Conservation (phyloP, 108 stramenopile species). For the Cyclotella cryptica region DNA sequence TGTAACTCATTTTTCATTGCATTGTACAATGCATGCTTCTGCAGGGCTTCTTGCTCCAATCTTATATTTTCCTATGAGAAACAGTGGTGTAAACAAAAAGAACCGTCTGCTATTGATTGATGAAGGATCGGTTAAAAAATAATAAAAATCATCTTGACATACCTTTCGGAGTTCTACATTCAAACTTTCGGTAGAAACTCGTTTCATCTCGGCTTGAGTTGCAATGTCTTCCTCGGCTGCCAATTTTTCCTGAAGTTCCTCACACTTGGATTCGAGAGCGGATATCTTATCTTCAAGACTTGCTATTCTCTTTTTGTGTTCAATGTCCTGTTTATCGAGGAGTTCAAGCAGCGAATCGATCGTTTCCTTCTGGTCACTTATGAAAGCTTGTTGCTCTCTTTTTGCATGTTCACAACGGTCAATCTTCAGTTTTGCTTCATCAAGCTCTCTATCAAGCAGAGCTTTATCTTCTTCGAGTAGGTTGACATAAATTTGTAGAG, state of each 20-base stretch:
- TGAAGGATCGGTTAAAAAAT: too few species aligned
- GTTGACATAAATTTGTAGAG: slow-evolving; percentile 31
- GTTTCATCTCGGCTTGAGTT: slow-evolving; percentile 3
- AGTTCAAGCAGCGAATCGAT: slow-evolving; percentile 39
- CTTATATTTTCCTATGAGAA: slow-evolving; percentile 13
- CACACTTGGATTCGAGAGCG: background rate
- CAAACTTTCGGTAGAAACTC: background rate
- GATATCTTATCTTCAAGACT: slow-evolving; percentile 9
- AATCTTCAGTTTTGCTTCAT: slow-evolving; percentile 16
- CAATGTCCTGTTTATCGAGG: slow-evolving; percentile 23
- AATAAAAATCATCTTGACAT: background rate
- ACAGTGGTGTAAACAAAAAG: background rate
- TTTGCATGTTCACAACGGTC: slow-evolving; percentile 9
- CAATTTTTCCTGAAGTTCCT: background rate
- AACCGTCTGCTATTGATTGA: too few species aligned
- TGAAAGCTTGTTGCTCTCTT: background rate
- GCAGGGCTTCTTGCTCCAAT: slow-evolving; percentile 10
- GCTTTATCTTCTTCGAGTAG: slow-evolving; percentile 42
- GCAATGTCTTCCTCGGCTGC: background rate
- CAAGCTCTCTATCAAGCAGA: slow-evolving; percentile 32
- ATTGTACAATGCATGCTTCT: background rate
- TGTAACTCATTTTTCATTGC: slow-evolving; percentile 32
- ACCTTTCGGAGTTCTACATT: slow-evolving; percentile 12
- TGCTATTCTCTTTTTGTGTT: slow-evolving; percentile 1
- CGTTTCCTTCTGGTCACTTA: slow-evolving; percentile 32